Percentiles rank a stretch among this genome's conserved stretches.
phyloP scores from a whole-genome alignment of 1,284 basidiomycete species.

The Pterula multifida region DNA sequence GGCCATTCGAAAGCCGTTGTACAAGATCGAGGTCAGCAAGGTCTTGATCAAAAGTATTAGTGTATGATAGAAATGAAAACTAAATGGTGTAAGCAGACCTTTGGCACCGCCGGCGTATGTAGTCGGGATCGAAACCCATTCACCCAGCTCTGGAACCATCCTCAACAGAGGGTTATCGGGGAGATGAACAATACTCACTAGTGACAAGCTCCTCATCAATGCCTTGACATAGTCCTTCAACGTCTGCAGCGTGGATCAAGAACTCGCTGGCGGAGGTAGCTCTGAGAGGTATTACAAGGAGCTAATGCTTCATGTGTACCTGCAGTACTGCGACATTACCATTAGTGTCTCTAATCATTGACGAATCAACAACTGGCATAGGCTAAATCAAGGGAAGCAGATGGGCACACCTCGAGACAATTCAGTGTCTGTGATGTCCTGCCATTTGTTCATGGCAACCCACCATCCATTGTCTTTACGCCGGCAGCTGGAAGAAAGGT shows the following conservation, averaged over 20 bases:
- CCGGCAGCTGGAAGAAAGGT: slow-evolving; percentile 56
- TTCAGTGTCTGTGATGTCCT: slow-evolving; percentile 90
- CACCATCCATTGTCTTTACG: slow-evolving; percentile 73
- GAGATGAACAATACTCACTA: slow-evolving; percentile 34
- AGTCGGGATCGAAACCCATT: slow-evolving; percentile 87
- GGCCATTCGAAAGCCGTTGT: slow-evolving; percentile 69
- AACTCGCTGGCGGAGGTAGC: slow-evolving; percentile 65
- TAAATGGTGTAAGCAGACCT: slow-evolving; percentile 35
- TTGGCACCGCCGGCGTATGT: slow-evolving; percentile 97
- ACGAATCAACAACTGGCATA: slow-evolving; percentile 2
- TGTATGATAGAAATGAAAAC: background rate
- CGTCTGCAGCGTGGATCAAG: slow-evolving; percentile 93
- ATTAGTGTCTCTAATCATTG: slow-evolving; percentile 69
- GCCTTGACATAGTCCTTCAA: slow-evolving; percentile 94
- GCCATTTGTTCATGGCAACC: slow-evolving; percentile 99
- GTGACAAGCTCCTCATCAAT: slow-evolving; percentile 86
- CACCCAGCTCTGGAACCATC: slow-evolving; percentile 57
- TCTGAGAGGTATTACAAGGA: background rate
- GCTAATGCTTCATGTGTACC: slow-evolving; percentile 27
- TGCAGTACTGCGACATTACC: slow-evolving; percentile 65
- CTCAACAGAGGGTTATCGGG: background rate
- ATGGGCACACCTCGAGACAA: slow-evolving; percentile 58
- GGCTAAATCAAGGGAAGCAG: slow-evolving; percentile 2
- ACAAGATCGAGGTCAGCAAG: slow-evolving; percentile 81
- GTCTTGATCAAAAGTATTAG: slow-evolving; percentile 31